These are phyloP conservation scores for Pontederia paniculata DNA, from an alignment of 176 grass and related monocot genomes.

Conservation along the genomic window DNA sequence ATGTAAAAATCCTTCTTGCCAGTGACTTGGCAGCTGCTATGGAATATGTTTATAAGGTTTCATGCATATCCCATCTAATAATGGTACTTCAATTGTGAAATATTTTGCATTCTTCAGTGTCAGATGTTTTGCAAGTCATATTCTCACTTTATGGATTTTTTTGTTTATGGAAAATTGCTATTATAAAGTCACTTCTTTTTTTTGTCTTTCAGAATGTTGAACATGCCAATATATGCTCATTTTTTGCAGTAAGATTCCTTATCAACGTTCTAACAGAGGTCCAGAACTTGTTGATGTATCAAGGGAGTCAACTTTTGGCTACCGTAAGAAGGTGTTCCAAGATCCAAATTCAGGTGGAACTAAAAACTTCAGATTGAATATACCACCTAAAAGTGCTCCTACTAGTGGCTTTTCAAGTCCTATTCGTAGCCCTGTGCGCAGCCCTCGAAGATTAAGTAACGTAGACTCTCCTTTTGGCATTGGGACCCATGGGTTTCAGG, in stretches of 20 bases:
- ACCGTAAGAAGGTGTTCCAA: slow-evolving; percentile 38
- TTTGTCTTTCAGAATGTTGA: not conserved
- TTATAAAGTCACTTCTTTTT: not conserved
- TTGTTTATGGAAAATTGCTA: not conserved
- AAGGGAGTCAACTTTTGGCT: slow-evolving; percentile 29
- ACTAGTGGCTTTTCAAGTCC: slow-evolving; percentile 73
- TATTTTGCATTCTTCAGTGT: too few species aligned
- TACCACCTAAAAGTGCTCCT: slow-evolving; percentile 69
- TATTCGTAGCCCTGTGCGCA: slow-evolving; percentile 49
- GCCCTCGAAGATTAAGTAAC: slow-evolving; percentile 63
- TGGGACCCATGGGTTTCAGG: slow-evolving; percentile 34
- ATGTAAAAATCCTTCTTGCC: too few species aligned
- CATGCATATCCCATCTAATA: too few species aligned
- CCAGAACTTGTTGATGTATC: slow-evolving; percentile 16
- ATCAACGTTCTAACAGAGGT: not conserved
- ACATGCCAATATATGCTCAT: not conserved
- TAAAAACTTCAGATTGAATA: slow-evolving; percentile 44
- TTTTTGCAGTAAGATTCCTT: not conserved
- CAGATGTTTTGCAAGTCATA: too few species aligned
- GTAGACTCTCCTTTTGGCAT: slow-evolving; percentile 22
- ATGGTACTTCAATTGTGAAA: too few species aligned
- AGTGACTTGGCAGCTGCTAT: too few species aligned
- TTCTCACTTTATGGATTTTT: too few species aligned
- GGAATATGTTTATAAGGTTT: too few species aligned
- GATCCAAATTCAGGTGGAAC: slow-evolving; percentile 33